phyloP scores from a whole-genome alignment of 352 stramenopile genomes.

The Thraustochytrium sp. region DNA sequence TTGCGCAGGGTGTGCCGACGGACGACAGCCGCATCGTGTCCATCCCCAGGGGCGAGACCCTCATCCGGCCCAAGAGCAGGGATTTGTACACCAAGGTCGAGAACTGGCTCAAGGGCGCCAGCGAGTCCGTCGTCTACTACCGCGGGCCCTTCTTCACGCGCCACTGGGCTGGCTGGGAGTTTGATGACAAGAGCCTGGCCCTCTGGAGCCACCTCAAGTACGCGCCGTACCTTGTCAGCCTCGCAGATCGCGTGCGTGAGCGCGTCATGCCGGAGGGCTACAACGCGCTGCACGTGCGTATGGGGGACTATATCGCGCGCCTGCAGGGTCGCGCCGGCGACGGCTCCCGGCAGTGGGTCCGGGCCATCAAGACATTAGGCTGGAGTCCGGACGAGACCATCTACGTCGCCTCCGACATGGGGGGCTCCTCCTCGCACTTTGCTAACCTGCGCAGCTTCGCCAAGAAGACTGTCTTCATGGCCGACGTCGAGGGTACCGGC shows the following conservation, averaged over 20 bases:
- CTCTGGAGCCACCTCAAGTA: neutral
- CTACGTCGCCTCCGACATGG: constrained; percentile 25
- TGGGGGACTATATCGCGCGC: constrained; percentile 2
- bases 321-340: neutral
- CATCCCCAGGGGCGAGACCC: neutral
- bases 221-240: neutral
- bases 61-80: neutral
- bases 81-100: neutral
- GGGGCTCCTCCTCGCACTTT: neutral
- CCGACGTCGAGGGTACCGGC: neutral
- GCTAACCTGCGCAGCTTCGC: neutral
- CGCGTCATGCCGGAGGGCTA: neutral
- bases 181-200: neutral
- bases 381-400: neutral
- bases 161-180: neutral
- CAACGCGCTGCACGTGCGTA: constrained; percentile 13
- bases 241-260: neutral
- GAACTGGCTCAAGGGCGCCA: neutral
- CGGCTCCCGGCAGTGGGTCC: neutral
- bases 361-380: neutral
- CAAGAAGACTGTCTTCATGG: neutral
- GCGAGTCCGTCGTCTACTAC: neutral
- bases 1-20: neutral
- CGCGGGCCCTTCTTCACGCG: constrained; percentile 27
- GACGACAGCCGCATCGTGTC: neutral